Conservation (phyloP, 2,329 filamentous ascomycete genomes). For the Colletotrichum navitas region DNA sequence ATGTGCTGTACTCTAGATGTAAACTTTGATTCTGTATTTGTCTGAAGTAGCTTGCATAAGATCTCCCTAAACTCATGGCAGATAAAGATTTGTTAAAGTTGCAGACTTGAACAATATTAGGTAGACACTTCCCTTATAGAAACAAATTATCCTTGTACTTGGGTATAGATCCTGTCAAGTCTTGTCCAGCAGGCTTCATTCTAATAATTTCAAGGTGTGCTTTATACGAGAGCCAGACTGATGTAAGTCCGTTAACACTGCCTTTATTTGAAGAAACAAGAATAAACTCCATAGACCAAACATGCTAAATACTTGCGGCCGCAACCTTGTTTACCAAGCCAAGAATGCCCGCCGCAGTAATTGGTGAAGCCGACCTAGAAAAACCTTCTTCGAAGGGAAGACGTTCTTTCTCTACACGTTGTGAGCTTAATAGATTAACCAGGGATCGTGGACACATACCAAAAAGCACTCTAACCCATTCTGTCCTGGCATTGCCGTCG, state of each 20-base stretch:
- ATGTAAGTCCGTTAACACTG: background rate
- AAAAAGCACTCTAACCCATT: conserved; percentile 44
- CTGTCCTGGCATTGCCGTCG: conserved; percentile 42
- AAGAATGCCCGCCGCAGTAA: conserved; percentile 38
- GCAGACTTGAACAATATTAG: no score
- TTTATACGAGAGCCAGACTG: no score
- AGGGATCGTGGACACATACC: conserved; percentile 7
- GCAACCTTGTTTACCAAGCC: conserved; percentile 36
- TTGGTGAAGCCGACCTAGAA: conserved; percentile 21
- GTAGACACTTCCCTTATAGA: no score
- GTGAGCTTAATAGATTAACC: background rate
- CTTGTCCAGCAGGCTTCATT: no score
- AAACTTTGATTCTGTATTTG: no score
- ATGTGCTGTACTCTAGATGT: no score
- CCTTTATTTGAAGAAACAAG: background rate
- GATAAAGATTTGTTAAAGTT: no score
- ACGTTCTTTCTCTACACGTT: conserved; percentile 34
- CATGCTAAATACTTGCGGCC: conserved; percentile 18
- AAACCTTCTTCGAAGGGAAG: conserved; percentile 40
- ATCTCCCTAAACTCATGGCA: no score
- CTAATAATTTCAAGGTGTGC: no score
- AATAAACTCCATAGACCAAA: background rate
- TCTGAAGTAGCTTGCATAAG: no score
- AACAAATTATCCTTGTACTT: no score
- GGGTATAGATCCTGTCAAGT: no score